These are phyloP conservation scores for Ganoderma leucocontextum DNA, from an alignment of 1,284 basidiomycete species.

Conservation along the genomic window DNA sequence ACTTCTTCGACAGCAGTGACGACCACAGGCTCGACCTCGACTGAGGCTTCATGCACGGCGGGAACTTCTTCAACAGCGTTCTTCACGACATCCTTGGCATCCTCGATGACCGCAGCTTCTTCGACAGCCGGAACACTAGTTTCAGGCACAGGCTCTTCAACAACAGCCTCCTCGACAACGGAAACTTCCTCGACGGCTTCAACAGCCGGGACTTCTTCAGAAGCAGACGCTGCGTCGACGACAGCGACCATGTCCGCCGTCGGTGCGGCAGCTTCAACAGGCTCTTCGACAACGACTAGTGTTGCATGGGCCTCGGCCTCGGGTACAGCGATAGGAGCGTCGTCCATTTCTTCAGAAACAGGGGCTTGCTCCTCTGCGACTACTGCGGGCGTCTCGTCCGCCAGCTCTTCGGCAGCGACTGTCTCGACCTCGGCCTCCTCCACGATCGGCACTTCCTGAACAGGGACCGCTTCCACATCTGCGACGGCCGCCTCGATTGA, in stretches of 20 bases:
- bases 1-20: slow-evolving; percentile 5
- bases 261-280: not conserved
- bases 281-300: not conserved
- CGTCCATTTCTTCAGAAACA: slow-evolving; percentile 22
- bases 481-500: slow-evolving; percentile 7
- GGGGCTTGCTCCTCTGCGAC: not conserved
- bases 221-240: slow-evolving; percentile 13
- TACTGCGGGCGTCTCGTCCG: slow-evolving; percentile 15
- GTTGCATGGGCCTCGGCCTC: not conserved
- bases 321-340: slow-evolving; percentile 9
- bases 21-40: slow-evolving; percentile 7
- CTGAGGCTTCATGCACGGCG: slow-evolving; percentile 6
- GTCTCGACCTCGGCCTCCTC: slow-evolving; percentile 11
- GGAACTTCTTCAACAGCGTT: slow-evolving; percentile 11
- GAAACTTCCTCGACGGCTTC: not conserved
- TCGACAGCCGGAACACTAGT: not conserved
- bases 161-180: slow-evolving; percentile 14
- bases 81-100: slow-evolving; percentile 5
- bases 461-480: slow-evolving; percentile 11
- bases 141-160: slow-evolving; percentile 14
- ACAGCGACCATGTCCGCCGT: not conserved
- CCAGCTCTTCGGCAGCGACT: slow-evolving; percentile 2
- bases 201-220: not conserved
- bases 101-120: not conserved
- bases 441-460: slow-evolving; percentile 11